phyloP scores from a whole-genome alignment of 352 stramenopile species.

The Pythium oligandrum region DNA sequence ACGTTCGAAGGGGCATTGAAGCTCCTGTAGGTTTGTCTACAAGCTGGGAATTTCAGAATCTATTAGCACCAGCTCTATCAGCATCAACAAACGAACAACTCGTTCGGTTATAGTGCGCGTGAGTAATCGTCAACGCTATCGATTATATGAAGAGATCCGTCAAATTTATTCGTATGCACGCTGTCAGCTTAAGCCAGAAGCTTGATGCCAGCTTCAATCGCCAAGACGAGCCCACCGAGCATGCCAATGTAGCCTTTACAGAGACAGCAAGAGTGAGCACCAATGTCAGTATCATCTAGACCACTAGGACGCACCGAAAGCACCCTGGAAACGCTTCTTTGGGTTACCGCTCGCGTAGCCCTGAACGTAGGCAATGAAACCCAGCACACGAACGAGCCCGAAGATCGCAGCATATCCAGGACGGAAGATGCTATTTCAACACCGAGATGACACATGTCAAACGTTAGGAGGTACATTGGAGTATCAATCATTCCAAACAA shows the following conservation, averaged over 20 bases:
- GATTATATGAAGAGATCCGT: no score
- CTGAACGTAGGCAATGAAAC: constrained; percentile 62
- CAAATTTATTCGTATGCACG: no score
- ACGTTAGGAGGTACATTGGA: not conserved
- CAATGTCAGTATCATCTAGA: no score
- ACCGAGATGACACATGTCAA: no score
- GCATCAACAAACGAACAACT: no score
- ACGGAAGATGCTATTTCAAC: constrained; percentile 39
- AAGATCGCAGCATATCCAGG: constrained; percentile 54
- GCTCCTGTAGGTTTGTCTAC: no score
- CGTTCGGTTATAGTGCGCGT: no score
- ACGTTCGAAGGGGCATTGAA: no score
- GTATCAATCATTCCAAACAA: not conserved
- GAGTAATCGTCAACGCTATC: no score
- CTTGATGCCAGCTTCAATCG: constrained; percentile 27
- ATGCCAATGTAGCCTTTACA: constrained; percentile 50
- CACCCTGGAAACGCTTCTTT: constrained; percentile 51
- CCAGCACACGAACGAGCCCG: constrained; percentile 43
- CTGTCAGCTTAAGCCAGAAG: constrained; percentile 11
- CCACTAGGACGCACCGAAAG: constrained; percentile 36
- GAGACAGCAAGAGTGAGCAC: not conserved
- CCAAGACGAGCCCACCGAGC: constrained; percentile 25
- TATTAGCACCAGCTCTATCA: no score
- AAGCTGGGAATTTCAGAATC: no score
- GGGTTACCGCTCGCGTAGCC: constrained; percentile 62